Evolutionary conservation across 257 asterid species (phyloP).

Genomic region (Lycium ferocissimum): DNA sequence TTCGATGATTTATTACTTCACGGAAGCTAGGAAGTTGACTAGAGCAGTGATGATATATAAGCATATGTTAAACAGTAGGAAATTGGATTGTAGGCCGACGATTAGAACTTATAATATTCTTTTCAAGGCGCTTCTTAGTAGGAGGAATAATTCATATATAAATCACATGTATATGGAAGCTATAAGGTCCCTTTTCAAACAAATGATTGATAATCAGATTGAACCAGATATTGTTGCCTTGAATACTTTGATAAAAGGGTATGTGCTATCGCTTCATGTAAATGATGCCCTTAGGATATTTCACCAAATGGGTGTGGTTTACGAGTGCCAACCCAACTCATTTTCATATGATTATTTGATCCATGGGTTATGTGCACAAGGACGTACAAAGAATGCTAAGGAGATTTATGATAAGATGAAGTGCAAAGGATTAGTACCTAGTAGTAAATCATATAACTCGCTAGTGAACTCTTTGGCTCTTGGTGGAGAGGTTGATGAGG

Average conservation of each 20-base stretch:
- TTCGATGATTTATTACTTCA: slow-evolving; percentile 79
- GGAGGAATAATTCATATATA: slow-evolving; percentile 73
- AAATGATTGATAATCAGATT: slow-evolving; percentile 85
- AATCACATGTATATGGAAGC: slow-evolving; percentile 87
- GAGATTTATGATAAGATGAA: slow-evolving; percentile 81
- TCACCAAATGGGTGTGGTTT: slow-evolving; percentile 85
- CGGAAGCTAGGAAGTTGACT: slow-evolving; percentile 76
- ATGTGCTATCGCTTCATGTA: slow-evolving; percentile 87
- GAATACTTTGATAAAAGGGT: slow-evolving; percentile 93
- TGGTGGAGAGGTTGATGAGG: slow-evolving; percentile 81
- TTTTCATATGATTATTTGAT: slow-evolving; percentile 81
- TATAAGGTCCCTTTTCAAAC: slow-evolving; percentile 69
- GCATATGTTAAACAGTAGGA: slow-evolving; percentile 69
- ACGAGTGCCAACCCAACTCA: slow-evolving; percentile 73
- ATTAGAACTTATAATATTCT: slow-evolving; percentile 76
- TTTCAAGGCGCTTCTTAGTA: slow-evolving; percentile 70
- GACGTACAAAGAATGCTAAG: slow-evolving; percentile 75
- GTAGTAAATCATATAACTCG: slow-evolving; percentile 84
- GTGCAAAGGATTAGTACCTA: slow-evolving; percentile 73
- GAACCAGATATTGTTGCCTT: slow-evolving; percentile 84
- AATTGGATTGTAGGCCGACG: slow-evolving; percentile 81
- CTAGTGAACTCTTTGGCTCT: slow-evolving; percentile 81
- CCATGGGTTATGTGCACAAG: slow-evolving; percentile 91
- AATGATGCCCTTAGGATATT: slow-evolving; percentile 92
- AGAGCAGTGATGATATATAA: slow-evolving; percentile 83